Percentiles rank a stretch among this genome's conserved stretches.
phyloP scores from a whole-genome alignment of 306 rosid species.

The Malus sieversii region DNA sequence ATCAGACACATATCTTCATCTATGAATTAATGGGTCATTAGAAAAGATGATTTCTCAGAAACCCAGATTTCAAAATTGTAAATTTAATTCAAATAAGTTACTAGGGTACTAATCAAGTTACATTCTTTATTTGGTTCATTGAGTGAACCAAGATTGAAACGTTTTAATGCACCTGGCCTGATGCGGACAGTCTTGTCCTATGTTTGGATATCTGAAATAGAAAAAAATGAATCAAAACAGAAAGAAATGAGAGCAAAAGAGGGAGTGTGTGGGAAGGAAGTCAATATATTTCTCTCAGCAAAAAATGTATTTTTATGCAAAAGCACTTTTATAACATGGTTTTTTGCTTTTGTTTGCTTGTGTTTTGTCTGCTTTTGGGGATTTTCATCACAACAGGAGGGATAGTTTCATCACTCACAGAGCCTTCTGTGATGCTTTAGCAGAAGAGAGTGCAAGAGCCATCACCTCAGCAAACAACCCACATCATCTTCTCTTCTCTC shows the following conservation, averaged over 20 bases:
- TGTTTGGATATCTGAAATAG: neutral
- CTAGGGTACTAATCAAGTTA: neutral
- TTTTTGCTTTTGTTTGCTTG: constrained; percentile 7
- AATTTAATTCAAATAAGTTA: neutral
- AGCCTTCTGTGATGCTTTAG: constrained; percentile 97
- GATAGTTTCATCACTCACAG: constrained; percentile 98
- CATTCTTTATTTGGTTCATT: neutral
- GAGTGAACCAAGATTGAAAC: neutral
- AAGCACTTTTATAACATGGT: constrained; percentile 1
- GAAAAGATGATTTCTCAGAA: neutral
- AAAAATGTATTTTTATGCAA: neutral
- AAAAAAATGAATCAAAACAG: neutral
- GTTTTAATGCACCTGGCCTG: neutral
- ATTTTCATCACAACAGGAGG: constrained; percentile 47
- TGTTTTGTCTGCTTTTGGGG: constrained; percentile 17
- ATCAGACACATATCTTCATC: neutral
- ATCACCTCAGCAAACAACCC: constrained; percentile 13
- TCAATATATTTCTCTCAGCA: constrained; percentile 15
- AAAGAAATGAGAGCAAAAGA: neutral
- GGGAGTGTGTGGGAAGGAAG: constrained; percentile 11
- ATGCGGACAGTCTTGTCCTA: constrained; percentile 4
- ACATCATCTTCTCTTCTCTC: constrained; percentile 19
- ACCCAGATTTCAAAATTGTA: neutral
- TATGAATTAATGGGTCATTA: neutral
- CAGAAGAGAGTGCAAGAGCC: constrained; percentile 84